These are phyloP conservation scores for Trichopus zeylanicus DNA, from an alignment of 116 monocot species.

Conservation along the genomic window DNA sequence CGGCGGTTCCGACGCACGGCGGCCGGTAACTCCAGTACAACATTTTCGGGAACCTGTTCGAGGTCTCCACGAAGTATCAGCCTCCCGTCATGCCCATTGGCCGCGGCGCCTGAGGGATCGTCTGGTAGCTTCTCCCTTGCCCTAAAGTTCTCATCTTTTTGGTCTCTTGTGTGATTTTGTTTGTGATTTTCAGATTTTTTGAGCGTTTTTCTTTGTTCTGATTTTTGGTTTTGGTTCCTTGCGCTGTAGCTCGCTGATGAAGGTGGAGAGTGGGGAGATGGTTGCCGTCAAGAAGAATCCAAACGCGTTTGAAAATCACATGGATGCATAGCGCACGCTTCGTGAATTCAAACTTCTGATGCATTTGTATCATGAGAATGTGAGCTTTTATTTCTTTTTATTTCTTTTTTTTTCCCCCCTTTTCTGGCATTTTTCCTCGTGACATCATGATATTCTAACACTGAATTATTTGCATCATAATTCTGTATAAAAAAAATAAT, in stretches of 20 bases:
- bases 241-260: conserved; percentile 39
- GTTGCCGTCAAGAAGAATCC: conserved; percentile 76
- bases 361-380: conserved; percentile 78
- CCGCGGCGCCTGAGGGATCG: conserved; percentile 47
- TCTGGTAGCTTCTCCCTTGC: conserved; percentile 20
- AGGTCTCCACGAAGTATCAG: conserved; percentile 46
- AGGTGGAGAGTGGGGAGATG: conserved; percentile 55
- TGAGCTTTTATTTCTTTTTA: background rate
- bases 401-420: background rate
- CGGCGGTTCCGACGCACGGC: conserved; percentile 15
- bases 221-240: too few relatives aligned
- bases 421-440: too few relatives aligned
- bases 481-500: too few relatives aligned
- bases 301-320: conserved; percentile 61
- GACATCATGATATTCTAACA: background rate
- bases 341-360: conserved; percentile 63
- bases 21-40: conserved; percentile 41
- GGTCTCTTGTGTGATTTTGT: too few relatives aligned
- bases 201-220: too few relatives aligned
- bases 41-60: conserved; percentile 41
- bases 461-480: too few relatives aligned
- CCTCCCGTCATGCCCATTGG: conserved; percentile 54
- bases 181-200: too few relatives aligned
- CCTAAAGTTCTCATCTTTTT: background rate
- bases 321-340: conserved; percentile 64